Evolutionary conservation across 257 asterid genomes (phyloP).

Genomic region (Solanum etuberosum): DNA sequence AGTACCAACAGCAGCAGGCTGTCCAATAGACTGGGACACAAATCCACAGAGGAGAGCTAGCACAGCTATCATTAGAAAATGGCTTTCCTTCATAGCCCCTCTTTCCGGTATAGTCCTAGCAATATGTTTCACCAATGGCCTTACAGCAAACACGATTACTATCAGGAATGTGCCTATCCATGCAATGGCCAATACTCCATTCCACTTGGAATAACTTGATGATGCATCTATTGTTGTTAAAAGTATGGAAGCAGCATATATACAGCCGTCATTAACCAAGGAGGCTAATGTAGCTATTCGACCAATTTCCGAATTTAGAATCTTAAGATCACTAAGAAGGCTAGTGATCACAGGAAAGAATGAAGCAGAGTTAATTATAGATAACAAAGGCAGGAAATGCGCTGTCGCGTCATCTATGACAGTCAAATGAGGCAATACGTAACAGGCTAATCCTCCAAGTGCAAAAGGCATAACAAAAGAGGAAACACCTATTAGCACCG

Average conservation of each 20-base stretch:
- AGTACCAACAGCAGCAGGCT: constrained; percentile 36
- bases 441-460: constrained; percentile 3
- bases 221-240: neutral
- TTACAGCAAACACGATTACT: constrained; percentile 11
- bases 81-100: constrained; percentile 28
- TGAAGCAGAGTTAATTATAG: constrained; percentile 21
- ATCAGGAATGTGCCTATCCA: neutral
- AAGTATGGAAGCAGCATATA: constrained; percentile 3
- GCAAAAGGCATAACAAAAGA: constrained; percentile 27
- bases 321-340: constrained; percentile 40
- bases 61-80: constrained; percentile 20
- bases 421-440: neutral
- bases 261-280: constrained; percentile 27
- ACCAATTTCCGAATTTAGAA: constrained; percentile 56
- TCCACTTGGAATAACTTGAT: neutral
- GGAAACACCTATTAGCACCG: constrained; percentile 26
- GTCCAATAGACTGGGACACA: constrained; percentile 30
- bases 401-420: neutral
- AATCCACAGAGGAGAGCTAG: constrained; percentile 26
- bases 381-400: constrained; percentile 15
- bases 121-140: constrained; percentile 12
- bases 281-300: constrained; percentile 42
- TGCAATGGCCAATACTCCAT: neutral
- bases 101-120: constrained; percentile 28
- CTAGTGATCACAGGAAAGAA: constrained; percentile 47